Conservation (phyloP, 2,329 filamentous ascomycete species). For the Aspergillus persii region DNA sequence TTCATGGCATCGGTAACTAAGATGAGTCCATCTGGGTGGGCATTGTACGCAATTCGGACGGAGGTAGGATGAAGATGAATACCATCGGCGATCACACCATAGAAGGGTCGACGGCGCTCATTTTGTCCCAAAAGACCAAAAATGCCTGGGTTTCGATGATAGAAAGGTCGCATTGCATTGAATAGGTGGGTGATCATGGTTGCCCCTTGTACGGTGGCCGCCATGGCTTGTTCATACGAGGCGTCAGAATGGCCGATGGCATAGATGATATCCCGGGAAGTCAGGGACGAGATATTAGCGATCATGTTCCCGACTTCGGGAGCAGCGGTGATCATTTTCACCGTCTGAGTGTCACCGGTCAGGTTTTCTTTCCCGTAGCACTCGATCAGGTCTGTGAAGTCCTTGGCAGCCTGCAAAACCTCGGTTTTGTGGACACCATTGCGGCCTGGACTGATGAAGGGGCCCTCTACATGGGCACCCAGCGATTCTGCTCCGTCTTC, state of each 20-base stretch:
- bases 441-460: conserved; percentile 77
- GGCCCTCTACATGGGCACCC: conserved; percentile 87
- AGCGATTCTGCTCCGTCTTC: conserved; percentile 77
- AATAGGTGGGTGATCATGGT: conserved; percentile 92
- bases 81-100: conserved; percentile 86
- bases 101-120: conserved; percentile 63
- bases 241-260: conserved; percentile 86
- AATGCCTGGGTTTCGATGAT: conserved; percentile 87
- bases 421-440: conserved; percentile 81
- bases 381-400: conserved; percentile 56
- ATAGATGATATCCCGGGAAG: conserved; percentile 66
- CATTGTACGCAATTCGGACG: conserved; percentile 83
- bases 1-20: conserved; percentile 93
- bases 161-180: conserved; percentile 88
- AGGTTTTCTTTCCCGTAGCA: conserved; percentile 69
- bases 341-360: conserved; percentile 28
- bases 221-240: conserved; percentile 76
- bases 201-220: conserved; percentile 69
- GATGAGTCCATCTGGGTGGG: conserved; percentile 79
- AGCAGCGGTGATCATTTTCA: conserved; percentile 83
- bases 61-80: conserved; percentile 86
- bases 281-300: conserved; percentile 65
- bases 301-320: conserved; percentile 75
- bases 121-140: conserved; percentile 78
- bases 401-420: conserved; percentile 65